These are phyloP conservation scores for Leccinum subrobustum DNA, from an alignment of 1,284 basidiomycete genomes.

Conservation along the genomic window DNA sequence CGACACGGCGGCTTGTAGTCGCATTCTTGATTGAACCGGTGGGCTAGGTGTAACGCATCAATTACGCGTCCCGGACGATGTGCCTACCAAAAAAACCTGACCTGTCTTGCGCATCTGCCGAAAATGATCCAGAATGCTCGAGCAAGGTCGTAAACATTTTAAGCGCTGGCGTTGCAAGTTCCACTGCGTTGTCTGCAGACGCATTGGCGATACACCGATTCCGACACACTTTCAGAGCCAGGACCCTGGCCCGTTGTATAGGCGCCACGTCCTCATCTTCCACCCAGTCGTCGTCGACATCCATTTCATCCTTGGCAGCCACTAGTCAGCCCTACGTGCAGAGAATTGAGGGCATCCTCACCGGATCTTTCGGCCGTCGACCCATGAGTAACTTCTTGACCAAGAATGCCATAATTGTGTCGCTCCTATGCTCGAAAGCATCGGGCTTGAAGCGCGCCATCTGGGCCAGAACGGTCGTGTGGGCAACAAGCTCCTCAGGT, in stretches of 20 bases:
- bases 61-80: background rate
- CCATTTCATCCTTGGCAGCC: conserved; percentile 41
- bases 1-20: conserved; percentile 80
- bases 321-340: conserved; percentile 3
- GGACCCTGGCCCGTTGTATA: conserved; percentile 64
- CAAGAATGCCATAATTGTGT: conserved; percentile 69
- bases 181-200: conserved; percentile 54
- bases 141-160: conserved; percentile 73
- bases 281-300: conserved; percentile 74
- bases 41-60: conserved; percentile 40
- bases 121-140: conserved; percentile 63
- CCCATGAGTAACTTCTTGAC: conserved; percentile 72
- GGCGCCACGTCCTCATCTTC: conserved; percentile 60
- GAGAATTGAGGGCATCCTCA: conserved; percentile 30
- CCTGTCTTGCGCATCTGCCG: conserved; percentile 63
- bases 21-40: conserved; percentile 64
- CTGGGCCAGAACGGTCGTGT: conserved; percentile 74
- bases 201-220: conserved; percentile 76
- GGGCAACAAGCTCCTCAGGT: conserved; percentile 59
- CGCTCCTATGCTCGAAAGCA: conserved; percentile 76
- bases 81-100: conserved; percentile 37
- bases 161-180: conserved; percentile 71
- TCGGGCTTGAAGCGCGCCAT: conserved; percentile 69
- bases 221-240: conserved; percentile 76
- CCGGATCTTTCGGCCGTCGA: conserved; percentile 47